Conservation (phyloP, 371 early-diverging fungal species). For the Aphelidium insulamus region DNA sequence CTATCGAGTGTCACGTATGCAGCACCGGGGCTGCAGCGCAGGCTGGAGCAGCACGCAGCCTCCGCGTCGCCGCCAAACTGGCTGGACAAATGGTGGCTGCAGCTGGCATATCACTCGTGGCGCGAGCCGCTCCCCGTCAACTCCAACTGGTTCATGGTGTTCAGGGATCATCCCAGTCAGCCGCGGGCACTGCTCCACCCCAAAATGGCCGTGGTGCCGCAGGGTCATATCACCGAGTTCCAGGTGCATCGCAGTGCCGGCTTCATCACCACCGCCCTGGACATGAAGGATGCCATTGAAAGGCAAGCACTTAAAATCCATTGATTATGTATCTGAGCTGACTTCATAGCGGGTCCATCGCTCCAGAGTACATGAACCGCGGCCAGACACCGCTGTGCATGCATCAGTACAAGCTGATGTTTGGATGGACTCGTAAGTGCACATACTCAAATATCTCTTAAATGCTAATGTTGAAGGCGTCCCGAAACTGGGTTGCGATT, state of each 20-base stretch:
- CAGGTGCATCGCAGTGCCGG: constrained; percentile 72
- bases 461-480: too few relatives aligned
- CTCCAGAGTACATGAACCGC: constrained; percentile 26
- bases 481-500: constrained; percentile 42
- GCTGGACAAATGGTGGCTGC: constrained; percentile 77
- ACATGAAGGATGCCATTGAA: constrained; percentile 44
- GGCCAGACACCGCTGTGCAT: constrained; percentile 37
- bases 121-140: constrained; percentile 67
- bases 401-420: constrained; percentile 57
- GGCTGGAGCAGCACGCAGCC: constrained; percentile 18
- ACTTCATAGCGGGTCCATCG: constrained; percentile 15
- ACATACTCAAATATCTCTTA: too few relatives aligned
- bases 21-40: constrained; percentile 17
- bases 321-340: not conserved
- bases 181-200: constrained; percentile 20
- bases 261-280: constrained; percentile 37
- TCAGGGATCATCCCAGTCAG: constrained; percentile 39
- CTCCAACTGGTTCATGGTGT: constrained; percentile 65
- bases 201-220: constrained; percentile 7
- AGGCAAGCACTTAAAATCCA: constrained; percentile 10
- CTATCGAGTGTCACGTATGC: too few relatives aligned
- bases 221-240: constrained; percentile 37
- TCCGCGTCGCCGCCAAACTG: constrained; percentile 42
- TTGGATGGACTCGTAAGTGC: constrained; percentile 54
- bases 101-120: constrained; percentile 70